A percentile compares a stretch with the other conserved stretches of the same genome.
Conservation (phyloP, 2,329 filamentous ascomycete genomes). For the Pleurostoma richardsiae region DNA sequence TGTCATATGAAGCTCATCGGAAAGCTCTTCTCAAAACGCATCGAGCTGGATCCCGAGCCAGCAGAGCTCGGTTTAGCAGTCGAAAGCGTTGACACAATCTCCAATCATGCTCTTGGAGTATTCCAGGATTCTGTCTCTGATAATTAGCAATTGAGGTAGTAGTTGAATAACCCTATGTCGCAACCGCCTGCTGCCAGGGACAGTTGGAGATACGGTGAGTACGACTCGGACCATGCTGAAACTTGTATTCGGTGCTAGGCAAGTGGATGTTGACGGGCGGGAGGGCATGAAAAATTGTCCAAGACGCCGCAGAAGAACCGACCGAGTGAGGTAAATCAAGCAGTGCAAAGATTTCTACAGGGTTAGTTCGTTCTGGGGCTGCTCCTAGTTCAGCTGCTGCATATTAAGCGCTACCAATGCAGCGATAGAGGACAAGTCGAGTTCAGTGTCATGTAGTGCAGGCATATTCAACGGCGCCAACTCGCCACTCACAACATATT, state of each 20-base stretch:
- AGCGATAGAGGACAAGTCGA: too few relatives aligned
- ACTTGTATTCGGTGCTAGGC: background rate
- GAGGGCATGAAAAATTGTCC: too few relatives aligned
- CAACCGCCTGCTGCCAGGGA: background rate
- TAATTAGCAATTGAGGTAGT: background rate
- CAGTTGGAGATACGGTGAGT: background rate
- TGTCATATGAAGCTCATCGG: background rate
- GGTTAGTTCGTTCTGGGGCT: too few relatives aligned
- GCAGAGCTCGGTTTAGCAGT: background rate
- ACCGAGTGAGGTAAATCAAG: too few relatives aligned
- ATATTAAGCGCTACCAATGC: too few relatives aligned
- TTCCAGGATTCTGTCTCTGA: background rate
- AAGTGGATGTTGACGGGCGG: too few relatives aligned
- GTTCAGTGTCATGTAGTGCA: too few relatives aligned
- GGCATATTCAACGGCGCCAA: too few relatives aligned
- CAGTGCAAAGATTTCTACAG: too few relatives aligned
- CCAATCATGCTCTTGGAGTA: background rate
- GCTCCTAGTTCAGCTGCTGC: too few relatives aligned
- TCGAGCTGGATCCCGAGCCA: background rate
- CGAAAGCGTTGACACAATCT: background rate
- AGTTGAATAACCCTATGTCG: background rate
- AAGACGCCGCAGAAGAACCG: too few relatives aligned
- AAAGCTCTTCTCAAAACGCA: background rate
- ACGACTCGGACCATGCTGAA: background rate
- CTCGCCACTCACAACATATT: too few relatives aligned